Evolutionary conservation across 169 alveolate genomes (phyloP), one percentile per base, ranked within the genome.

Genomic region (Toxoplasma gondii): DNA sequence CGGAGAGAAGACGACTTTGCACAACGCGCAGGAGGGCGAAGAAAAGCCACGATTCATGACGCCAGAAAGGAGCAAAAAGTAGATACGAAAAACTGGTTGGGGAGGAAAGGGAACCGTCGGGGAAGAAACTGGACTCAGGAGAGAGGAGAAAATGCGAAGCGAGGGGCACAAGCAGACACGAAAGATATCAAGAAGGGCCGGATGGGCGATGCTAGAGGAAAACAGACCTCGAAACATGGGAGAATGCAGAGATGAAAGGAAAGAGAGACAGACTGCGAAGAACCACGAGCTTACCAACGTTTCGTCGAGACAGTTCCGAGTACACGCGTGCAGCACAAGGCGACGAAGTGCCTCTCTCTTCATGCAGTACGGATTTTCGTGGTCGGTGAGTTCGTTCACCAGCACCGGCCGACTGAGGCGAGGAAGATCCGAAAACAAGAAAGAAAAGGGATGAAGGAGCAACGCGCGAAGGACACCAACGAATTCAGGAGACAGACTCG

Each of bases 311-410:
- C 92, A 86, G 44, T 95, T 95, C 36, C 96, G 91, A 38, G 95
- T 82, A 44, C 96, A 94, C 45, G 91, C 70, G 43, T 93, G 94
- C 91, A 78, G 70, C 64, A 95, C 93, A 53, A 95, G 88, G 67
- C 95, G 87, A 64, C 86, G 81, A 54, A 93, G 86, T 39, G 96
- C 94, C 83, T 86, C 87, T 44, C 96, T 74, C 96, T 95, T 93
- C 95, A 95, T 88, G 96, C 93, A 93, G 83, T 95, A 95, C 53
- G 96, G 96, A 39, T 91, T 91, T 41, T 95, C 96, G 58, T 49
- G 93, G 91, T 95, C 96, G 54, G 96, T 83, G 41, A 93, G 36
- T 92, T 93, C 96, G 78, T 95, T 93, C 44, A 67, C 92, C n/a
- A 95, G 93, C n/a, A 88, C 78, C 53, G 96, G 96, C 29, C 96